These are phyloP conservation scores for Rhododendron vialii DNA, from an alignment of 148 eudicot genomes.

Conservation along the genomic window DNA sequence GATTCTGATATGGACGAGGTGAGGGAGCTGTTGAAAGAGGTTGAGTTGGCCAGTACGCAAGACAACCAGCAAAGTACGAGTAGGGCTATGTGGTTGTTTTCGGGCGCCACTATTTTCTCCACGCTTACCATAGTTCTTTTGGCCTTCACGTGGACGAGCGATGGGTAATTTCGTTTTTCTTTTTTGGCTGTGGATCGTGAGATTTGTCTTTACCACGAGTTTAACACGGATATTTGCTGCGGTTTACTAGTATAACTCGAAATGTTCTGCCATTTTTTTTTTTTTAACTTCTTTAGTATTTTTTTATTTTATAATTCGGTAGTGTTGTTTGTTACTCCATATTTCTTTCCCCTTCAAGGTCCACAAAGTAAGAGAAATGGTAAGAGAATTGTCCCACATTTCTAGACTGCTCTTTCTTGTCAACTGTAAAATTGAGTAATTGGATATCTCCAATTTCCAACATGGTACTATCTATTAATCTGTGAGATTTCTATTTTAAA, in stretches of 20 bases:
- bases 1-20: constrained; percentile 77
- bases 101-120: constrained; percentile 56
- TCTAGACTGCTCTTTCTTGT: neutral
- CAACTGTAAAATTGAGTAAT: too few relatives aligned
- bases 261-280: neutral
- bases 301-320: neutral
- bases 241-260: neutral
- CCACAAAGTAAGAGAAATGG: neutral
- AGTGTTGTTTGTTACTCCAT: neutral
- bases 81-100: constrained; percentile 62
- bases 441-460: too few relatives aligned
- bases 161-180: constrained; percentile 37
- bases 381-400: neutral
- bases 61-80: constrained; percentile 29
- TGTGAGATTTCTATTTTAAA: too few relatives aligned
- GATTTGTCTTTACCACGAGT: constrained; percentile 2
- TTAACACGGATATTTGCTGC: neutral
- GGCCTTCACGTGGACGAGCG: constrained; percentile 61
- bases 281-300: neutral
- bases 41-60: constrained; percentile 39
- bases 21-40: constrained; percentile 66
- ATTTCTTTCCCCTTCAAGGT: neutral
- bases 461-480: too few relatives aligned
- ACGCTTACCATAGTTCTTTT: constrained; percentile 67
- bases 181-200: neutral